Evolutionary conservation across 192 early-diverging fungal genomes (phyloP), one percentile per base, ranked within the genome.

Genomic region (Umbelopsis isabellina): DNA sequence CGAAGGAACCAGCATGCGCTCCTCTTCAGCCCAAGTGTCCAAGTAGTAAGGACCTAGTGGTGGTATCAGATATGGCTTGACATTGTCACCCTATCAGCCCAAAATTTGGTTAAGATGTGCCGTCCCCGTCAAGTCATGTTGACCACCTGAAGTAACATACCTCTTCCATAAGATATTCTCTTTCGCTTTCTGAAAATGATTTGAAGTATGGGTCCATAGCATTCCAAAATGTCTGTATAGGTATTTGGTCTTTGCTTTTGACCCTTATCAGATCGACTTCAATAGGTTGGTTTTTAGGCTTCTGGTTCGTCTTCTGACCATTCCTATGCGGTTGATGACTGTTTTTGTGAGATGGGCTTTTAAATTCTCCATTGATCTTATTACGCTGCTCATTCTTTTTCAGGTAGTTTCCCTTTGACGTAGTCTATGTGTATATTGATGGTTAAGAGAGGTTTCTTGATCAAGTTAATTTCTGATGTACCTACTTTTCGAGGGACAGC

Each of bases 201-300:
- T 94, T 80, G 70, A 93, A 94, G 69, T 91, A 97, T 69, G 95
- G 93, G 21, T 97, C 97, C 49, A 91, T 79, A 8, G 90, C 91
- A 8, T 83, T 68, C 91, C 90, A 96, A 71, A 94, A 98, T 6
- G 87, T 86, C 16, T 86, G 85, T 51, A 95, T 91, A n/a, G 93
- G 91, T 21, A 96, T 90, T 86, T 97, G 79, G 84, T 87, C 76
- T 70, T 78, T 78, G 35, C 67, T 49, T 70, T 78, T 78, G 55
- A 73, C 68, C 25, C 76, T 46, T 13, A 70, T 50, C 48, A 78
- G 66, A n/a, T 78, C 72, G n/a, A 46, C 51, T 27, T 72, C 67
- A 16, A 61, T 22, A 52, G 45, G 52, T 11, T 20, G 46, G 6
- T 41, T 27, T 27, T 71, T 61, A 0, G 55, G 55, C 30, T 61